Evolutionary conservation across 2,329 filamentous ascomycete species (phyloP).

Genomic region (Aspergillus texensis): DNA sequence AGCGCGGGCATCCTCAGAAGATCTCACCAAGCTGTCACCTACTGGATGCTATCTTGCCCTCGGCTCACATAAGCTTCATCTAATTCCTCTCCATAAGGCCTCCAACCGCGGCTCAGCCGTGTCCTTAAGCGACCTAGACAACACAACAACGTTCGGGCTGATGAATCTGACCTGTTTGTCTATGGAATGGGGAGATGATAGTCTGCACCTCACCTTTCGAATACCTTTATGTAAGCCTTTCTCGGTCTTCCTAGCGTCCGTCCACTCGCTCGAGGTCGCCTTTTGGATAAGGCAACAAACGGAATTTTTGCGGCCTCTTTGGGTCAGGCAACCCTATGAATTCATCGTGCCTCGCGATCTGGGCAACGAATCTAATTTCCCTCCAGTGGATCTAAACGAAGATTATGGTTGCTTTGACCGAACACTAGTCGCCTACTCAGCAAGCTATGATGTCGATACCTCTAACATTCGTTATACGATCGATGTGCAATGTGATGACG

Average conservation of each 20-base stretch:
- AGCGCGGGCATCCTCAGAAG: constrained; percentile 64
- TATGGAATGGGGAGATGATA: constrained; percentile 65
- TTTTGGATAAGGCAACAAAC: constrained; percentile 63
- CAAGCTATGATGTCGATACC: constrained; percentile 68
- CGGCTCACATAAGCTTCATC: constrained; percentile 69
- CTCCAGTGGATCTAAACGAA: constrained; percentile 53
- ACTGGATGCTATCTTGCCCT: constrained; percentile 70
- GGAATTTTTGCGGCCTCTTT: constrained; percentile 66
- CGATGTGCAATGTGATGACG: constrained; percentile 65
- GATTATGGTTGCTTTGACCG: constrained; percentile 68
- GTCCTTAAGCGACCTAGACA: constrained; percentile 54
- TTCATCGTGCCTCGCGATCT: constrained; percentile 62
- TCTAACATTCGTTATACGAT: constrained; percentile 67
- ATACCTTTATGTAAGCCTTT: constrained; percentile 59
- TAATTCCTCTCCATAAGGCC: constrained; percentile 66
- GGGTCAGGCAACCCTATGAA: constrained; percentile 64
- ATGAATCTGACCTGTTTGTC: constrained; percentile 63
- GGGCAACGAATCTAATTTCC: constrained; percentile 52
- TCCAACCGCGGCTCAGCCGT: constrained; percentile 57
- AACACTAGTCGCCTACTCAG: constrained; percentile 69
- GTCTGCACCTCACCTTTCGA: constrained; percentile 67
- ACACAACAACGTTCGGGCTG: constrained; percentile 62
- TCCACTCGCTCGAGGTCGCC: constrained; percentile 66
- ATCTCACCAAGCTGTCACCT: constrained; percentile 65
- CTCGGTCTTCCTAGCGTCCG: constrained; percentile 64